Base-by-base conservation (phyloP, 2,329 filamentous ascomycete genomes). In the Stachybotrys elegans region DNA sequence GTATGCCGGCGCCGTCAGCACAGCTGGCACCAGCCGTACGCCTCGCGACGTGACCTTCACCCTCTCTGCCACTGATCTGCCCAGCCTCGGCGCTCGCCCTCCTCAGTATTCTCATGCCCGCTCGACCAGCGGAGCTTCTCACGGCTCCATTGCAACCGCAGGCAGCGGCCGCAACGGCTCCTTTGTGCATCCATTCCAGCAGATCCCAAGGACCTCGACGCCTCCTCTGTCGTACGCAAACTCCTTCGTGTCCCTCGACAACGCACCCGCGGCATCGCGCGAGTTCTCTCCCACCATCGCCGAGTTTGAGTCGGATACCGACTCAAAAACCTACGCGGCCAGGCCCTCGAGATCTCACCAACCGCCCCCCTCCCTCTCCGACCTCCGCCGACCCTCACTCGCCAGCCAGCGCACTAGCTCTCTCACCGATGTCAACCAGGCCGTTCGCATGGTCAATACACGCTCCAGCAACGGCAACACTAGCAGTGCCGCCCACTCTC, bases 121-220 rank as follows among this genome's bases (percentile, higher is more conserved):
- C 19, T 81, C 79, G 2, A 73, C 78, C 43, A 81, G 77, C 55
- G 77, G 75, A 45, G 71, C 72, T 41, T 81, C 77, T 20, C 76
- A 81, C 55, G 63, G 69, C 50, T 81, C 78, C 9, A 69, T 78
- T 43, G 70, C 75, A 7, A 79, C 77, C 21, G 72, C 71, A 40
- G 73, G 68, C 48, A 81, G 77, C 53, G 70, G 64, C 43, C 69
- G 74, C 45, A 67, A 65, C 45, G 69, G 69, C 45, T 63, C 69
- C 23, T 83, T 84, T 55, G 71, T 83, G 17, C 81, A 84, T 56
- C 80, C 81, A 21, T 83, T 82, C 51, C 78, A 83, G 57, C 81
- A 83, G 62, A 81, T 70, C 8, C 81, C 81, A 23, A 72, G 77
- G 32, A 78, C 78, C 1, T 75, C 77, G 37, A 81, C 79, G 47